Conservation (phyloP, 2,329 filamentous ascomycete genomes). For the Penicillium sumatraense region DNA sequence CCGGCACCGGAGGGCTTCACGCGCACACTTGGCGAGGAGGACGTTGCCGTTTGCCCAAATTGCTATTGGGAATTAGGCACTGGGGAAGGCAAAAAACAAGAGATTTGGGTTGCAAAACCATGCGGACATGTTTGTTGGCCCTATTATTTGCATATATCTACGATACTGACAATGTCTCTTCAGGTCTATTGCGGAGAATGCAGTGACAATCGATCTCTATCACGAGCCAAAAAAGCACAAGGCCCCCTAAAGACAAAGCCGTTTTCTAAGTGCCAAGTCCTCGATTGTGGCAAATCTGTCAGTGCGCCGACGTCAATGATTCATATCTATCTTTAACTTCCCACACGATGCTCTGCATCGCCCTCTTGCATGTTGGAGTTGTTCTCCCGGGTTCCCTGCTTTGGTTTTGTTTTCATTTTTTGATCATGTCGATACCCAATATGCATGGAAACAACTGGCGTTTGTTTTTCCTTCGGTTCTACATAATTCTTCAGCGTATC, state of each 20-base stretch:
- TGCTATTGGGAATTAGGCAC: constrained; percentile 84
- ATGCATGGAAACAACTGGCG: constrained; percentile 25
- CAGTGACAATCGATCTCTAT: constrained; percentile 43
- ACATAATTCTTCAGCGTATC: neutral
- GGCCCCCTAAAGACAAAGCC: constrained; percentile 38
- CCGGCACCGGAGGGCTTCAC: constrained; percentile 78
- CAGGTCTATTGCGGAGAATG: constrained; percentile 57
- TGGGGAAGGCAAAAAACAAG: constrained; percentile 71
- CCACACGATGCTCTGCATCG: constrained; percentile 3
- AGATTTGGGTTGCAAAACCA: constrained; percentile 88
- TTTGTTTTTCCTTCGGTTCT: constrained; percentile 16
- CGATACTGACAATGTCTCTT: constrained; percentile 10
- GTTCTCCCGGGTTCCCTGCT: constrained; percentile 14
- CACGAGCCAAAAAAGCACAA: constrained; percentile 38
- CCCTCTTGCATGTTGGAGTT: constrained; percentile 20
- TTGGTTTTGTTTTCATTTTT: neutral
- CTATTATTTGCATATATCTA: neutral
- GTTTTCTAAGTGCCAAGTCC: constrained; percentile 51
- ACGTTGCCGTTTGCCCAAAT: constrained; percentile 79
- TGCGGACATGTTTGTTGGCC: constrained; percentile 81
- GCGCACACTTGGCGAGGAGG: constrained; percentile 71
- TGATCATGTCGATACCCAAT: constrained; percentile 28
- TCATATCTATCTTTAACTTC: constrained; percentile 50
- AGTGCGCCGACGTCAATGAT: constrained; percentile 48
- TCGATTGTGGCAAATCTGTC: constrained; percentile 46